Conservation (phyloP, 2,329 filamentous ascomycete genomes). For the Aspergillus fischeri region DNA sequence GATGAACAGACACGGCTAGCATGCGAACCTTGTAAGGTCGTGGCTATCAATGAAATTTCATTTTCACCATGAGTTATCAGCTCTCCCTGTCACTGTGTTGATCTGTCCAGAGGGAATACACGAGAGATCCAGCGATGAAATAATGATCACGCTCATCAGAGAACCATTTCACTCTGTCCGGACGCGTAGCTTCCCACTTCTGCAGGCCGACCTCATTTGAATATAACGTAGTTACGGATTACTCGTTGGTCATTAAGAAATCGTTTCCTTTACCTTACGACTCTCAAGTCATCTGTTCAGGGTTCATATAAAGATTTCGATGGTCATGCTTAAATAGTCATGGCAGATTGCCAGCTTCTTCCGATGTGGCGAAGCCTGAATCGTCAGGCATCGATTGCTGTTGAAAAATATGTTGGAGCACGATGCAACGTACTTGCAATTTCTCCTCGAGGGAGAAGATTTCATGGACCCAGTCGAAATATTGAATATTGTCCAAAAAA, state of each 20-base stretch:
- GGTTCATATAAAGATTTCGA: not conserved
- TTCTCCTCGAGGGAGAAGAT: not conserved
- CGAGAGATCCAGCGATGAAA: not conserved
- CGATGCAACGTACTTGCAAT: not conserved
- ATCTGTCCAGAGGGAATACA: not conserved
- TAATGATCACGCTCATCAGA: not conserved
- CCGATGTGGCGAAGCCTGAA: not conserved
- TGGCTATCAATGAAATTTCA: constrained; percentile 33
- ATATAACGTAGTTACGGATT: not conserved
- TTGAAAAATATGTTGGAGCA: not conserved
- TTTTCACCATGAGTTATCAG: constrained; percentile 25
- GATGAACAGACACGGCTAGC: constrained; percentile 33
- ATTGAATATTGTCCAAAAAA: not conserved
- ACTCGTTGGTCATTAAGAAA: not conserved
- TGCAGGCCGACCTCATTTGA: not conserved
- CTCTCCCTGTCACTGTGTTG: constrained; percentile 13
- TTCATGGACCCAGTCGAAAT: too few relatives aligned
- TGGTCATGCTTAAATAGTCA: not conserved
- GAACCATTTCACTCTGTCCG: not conserved
- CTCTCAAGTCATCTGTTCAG: not conserved
- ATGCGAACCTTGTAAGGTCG: constrained; percentile 21
- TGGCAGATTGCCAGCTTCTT: not conserved
- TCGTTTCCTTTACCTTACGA: not conserved
- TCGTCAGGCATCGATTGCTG: not conserved
- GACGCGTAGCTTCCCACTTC: not conserved